Percentiles rank a stretch among this genome's conserved stretches.
These are phyloP conservation scores for Colletotrichum sp. DNA, from an alignment of 2,329 filamentous ascomycete species.

Conservation along the genomic window DNA sequence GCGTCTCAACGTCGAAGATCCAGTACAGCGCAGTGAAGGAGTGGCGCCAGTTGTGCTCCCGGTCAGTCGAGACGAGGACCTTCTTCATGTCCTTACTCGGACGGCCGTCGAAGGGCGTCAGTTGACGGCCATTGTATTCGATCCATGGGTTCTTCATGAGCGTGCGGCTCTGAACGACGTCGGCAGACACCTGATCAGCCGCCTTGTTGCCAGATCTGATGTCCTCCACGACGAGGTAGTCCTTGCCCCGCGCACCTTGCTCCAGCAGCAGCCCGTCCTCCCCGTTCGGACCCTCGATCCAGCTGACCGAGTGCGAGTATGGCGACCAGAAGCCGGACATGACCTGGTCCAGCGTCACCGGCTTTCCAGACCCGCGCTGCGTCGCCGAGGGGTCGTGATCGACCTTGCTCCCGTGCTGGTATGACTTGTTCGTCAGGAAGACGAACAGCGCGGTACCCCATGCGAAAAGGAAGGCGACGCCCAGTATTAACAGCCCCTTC, in stretches of 20 bases:
- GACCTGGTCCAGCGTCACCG: constrained; percentile 75
- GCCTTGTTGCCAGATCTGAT: constrained; percentile 55
- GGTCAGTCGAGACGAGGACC: constrained; percentile 79
- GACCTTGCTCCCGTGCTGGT: constrained; percentile 65
- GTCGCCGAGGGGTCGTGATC: constrained; percentile 74
- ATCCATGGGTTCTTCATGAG: constrained; percentile 77
- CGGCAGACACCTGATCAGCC: constrained; percentile 26
- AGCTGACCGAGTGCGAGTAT: constrained; percentile 70
- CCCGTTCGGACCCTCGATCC: constrained; percentile 75
- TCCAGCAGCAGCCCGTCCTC: constrained; percentile 88
- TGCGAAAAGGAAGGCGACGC: constrained; percentile 63
- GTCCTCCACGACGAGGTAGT: constrained; percentile 86
- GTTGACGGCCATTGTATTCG: constrained; percentile 55
- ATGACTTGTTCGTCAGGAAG: constrained; percentile 69
- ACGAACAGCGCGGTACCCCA: constrained; percentile 73
- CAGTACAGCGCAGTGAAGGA: constrained; percentile 88
- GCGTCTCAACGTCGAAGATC: constrained; percentile 86
- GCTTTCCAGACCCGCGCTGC: constrained; percentile 68
- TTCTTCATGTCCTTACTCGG: constrained; percentile 86
- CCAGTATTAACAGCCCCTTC: constrained; percentile 64
- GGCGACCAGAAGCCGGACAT: constrained; percentile 68
- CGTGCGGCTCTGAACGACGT: constrained; percentile 60
- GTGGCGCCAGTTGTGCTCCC: constrained; percentile 83
- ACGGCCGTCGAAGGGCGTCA: constrained; percentile 66
- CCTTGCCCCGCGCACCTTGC: constrained; percentile 64